A percentile compares a stretch with the other conserved stretches of the same genome.
Conservation (phyloP, 73 alveolate genomes). For the Blepharisma stoltei region DNA sequence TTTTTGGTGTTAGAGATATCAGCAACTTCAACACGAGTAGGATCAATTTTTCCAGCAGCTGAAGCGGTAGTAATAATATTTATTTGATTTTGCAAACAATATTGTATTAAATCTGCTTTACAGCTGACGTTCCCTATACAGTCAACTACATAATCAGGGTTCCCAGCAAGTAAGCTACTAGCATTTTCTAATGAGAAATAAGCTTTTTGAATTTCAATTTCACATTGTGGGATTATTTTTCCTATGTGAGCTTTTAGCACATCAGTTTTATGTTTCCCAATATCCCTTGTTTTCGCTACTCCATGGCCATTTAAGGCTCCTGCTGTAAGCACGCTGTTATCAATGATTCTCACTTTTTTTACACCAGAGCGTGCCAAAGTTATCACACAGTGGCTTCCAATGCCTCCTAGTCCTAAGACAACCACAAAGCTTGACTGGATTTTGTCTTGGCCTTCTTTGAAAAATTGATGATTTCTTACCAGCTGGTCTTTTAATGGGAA, state of each 20-base stretch:
- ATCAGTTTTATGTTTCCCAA: constrained; percentile 79
- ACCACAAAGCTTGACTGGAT: constrained; percentile 58
- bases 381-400: constrained; percentile 81
- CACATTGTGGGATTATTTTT: no score
- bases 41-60: no score
- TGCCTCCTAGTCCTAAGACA: constrained; percentile 95
- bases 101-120: no score
- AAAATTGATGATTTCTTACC: constrained; percentile 51
- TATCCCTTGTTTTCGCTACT: constrained; percentile 77
- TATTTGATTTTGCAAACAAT: no score
- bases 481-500: constrained; percentile 46
- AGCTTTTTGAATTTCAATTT: no score
- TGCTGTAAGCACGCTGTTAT: constrained; percentile 86
- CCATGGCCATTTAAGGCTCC: constrained; percentile 90
- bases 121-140: no score
- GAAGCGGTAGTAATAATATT: no score
- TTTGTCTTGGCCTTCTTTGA: constrained; percentile 54
- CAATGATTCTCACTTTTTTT: constrained; percentile 74
- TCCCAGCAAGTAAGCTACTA: no score
- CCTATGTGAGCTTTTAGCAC: constrained; percentile 55
- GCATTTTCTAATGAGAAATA: no score
- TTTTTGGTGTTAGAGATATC: no score
- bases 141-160: no score
- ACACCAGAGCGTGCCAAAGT: constrained; percentile 81
- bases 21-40: no score